These are phyloP conservation scores for Heterobasidion irregulare DNA, from an alignment of 1,284 basidiomycete species.

Conservation along the genomic window DNA sequence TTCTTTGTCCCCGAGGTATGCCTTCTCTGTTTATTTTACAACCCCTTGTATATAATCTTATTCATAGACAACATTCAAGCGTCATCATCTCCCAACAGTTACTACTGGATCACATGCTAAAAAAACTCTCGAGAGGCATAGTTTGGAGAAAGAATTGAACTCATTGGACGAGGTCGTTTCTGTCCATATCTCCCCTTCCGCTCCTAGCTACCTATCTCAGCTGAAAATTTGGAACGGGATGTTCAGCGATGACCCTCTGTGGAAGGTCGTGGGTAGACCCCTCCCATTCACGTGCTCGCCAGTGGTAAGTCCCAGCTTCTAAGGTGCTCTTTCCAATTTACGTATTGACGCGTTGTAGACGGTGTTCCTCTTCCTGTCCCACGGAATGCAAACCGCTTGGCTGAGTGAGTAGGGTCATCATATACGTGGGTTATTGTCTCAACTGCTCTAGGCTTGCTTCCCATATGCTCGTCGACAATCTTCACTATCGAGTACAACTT, in stretches of 20 bases:
- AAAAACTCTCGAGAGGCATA: slow-evolving; percentile 16
- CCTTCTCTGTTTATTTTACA: background rate
- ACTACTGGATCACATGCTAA: background rate
- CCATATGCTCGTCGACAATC: slow-evolving; percentile 34
- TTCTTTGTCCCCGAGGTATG: slow-evolving; percentile 35
- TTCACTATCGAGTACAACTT: slow-evolving; percentile 33
- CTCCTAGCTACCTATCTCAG: slow-evolving; percentile 22
- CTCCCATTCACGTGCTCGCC: slow-evolving; percentile 33
- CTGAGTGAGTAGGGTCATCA: slow-evolving; percentile 21
- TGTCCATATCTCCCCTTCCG: background rate
- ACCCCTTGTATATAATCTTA: background rate
- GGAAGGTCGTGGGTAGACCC: slow-evolving; percentile 27
- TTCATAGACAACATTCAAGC: slow-evolving; percentile 22
- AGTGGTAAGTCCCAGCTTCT: slow-evolving; percentile 21
- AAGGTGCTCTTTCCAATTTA: background rate
- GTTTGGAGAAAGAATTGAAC: slow-evolving; percentile 18
- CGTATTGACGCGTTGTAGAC: slow-evolving; percentile 17
- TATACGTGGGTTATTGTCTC: background rate
- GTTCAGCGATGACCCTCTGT: slow-evolving; percentile 23
- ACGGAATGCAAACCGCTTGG: slow-evolving; percentile 34
- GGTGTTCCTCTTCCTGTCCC: slow-evolving; percentile 26
- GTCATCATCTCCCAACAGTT: slow-evolving; percentile 4
- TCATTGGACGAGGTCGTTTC: slow-evolving; percentile 4
- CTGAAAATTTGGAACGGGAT: slow-evolving; percentile 29
- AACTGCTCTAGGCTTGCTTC: slow-evolving; percentile 24